Percentiles rank a stretch among this genome's conserved stretches.
These are phyloP conservation scores for Begonia peltatifolia DNA, from an alignment of 306 rosid species.

Conservation along the genomic window DNA sequence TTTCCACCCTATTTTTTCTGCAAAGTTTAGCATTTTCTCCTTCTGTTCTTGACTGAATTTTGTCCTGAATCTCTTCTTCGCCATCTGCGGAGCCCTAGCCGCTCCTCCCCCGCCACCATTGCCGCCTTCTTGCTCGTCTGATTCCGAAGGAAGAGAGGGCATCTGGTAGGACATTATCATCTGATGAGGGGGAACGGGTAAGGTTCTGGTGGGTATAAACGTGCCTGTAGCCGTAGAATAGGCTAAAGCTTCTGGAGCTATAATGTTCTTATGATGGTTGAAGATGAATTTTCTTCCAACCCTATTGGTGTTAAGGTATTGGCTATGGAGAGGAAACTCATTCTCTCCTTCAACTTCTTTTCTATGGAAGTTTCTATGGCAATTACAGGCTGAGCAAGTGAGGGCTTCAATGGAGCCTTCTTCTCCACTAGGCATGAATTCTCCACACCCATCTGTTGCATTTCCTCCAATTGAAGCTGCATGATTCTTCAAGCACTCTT, in stretches of 20 bases:
- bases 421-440: not conserved
- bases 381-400: not conserved
- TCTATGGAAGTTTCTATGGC: slow-evolving; percentile 1
- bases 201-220: not conserved
- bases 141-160: not conserved
- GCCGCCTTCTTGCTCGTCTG: slow-evolving; percentile 1
- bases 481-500: not conserved
- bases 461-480: not conserved
- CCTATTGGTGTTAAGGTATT: too few species aligned
- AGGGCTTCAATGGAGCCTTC: not conserved
- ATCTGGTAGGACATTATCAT: not conserved
- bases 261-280: too few species aligned
- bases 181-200: not conserved
- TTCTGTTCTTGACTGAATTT: slow-evolving; percentile 65
- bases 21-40: slow-evolving; percentile 57
- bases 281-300: too few species aligned
- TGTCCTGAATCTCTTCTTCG: slow-evolving; percentile 61
- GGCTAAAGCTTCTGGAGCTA: not conserved
- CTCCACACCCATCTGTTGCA: slow-evolving; percentile 1
- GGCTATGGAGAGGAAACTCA: not conserved
- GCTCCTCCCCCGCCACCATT: not conserved
- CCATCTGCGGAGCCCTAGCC: slow-evolving; percentile 11
- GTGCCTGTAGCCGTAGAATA: not conserved
- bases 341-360: not conserved
- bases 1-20: slow-evolving; percentile 61